Evolutionary conservation across 305 asterid genomes (phyloP).

Genomic region (Fraxinus nigra): DNA sequence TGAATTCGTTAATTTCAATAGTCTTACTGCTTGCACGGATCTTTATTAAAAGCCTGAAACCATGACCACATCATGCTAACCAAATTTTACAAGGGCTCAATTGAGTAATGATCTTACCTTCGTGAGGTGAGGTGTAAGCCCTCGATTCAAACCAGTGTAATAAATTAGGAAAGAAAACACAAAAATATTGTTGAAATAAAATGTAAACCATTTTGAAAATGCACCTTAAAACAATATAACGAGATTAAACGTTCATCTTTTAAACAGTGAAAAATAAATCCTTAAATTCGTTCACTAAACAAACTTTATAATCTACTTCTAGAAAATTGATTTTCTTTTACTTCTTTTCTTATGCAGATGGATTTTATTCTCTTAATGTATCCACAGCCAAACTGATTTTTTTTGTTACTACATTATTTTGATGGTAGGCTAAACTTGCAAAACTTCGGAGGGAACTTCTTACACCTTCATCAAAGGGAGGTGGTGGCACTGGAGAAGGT

Average conservation of each 20-base stretch:
- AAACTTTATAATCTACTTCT: neutral
- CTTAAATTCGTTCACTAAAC: neutral
- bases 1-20: neutral
- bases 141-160: neutral
- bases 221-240: neutral
- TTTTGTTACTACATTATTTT: slow-evolving; percentile 19
- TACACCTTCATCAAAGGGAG: slow-evolving; percentile 85
- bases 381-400: neutral
- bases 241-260: neutral
- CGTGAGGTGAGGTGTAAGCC: neutral
- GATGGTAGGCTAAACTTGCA: slow-evolving; percentile 82
- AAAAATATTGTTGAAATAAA: neutral
- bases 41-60: neutral
- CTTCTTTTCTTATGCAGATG: neutral
- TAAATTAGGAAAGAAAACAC: neutral
- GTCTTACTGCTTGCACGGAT: neutral
- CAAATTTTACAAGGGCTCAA: neutral
- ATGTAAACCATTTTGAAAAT: neutral
- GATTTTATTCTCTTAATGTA: neutral
- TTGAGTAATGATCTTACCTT: neutral
- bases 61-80: neutral
- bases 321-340: neutral
- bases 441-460: slow-evolving; percentile 95
- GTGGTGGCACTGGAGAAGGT: slow-evolving; percentile 98
- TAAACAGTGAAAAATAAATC: neutral